Percentiles rank a stretch among this genome's conserved stretches.
Conservation (phyloP, 2,329 filamentous ascomycete species). For the Leptodontidium sp. region DNA sequence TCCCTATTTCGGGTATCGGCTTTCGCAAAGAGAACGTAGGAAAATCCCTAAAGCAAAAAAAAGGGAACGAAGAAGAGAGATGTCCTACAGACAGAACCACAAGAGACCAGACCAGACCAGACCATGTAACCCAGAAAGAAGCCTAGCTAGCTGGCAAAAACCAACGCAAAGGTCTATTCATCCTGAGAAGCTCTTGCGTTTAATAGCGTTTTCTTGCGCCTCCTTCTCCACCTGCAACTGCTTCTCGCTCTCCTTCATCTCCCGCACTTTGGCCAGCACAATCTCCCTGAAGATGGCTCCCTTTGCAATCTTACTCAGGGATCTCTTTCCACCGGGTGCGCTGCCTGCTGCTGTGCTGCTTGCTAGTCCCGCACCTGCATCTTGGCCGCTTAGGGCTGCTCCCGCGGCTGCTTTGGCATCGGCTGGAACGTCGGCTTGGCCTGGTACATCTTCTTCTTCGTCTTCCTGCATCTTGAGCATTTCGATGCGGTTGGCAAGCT, state of each 20-base stretch:
- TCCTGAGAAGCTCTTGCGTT: slow-evolving; percentile 33
- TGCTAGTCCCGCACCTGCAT: slow-evolving; percentile 27
- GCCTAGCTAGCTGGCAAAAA: not conserved
- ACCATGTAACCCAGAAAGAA: not conserved
- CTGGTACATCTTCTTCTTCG: slow-evolving; percentile 78
- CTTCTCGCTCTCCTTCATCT: slow-evolving; percentile 85
- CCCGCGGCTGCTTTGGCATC: slow-evolving; percentile 64
- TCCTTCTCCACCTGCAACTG: slow-evolving; percentile 68
- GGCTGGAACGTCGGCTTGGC: slow-evolving; percentile 66
- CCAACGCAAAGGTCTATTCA: not conserved
- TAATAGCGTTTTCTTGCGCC: slow-evolving; percentile 43
- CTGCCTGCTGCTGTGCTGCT: slow-evolving; percentile 28
- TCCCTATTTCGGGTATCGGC: slow-evolving; percentile 34
- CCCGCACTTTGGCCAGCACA: slow-evolving; percentile 89
- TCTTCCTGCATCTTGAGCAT: slow-evolving; percentile 93
- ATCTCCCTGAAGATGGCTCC: slow-evolving; percentile 91
- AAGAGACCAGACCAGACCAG: not conserved
- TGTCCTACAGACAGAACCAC: not conserved
- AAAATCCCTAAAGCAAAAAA: not conserved
- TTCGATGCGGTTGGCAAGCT: slow-evolving; percentile 94
- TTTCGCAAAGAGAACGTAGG: slow-evolving; percentile 18
- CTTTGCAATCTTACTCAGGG: slow-evolving; percentile 60
- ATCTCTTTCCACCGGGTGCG: slow-evolving; percentile 49
- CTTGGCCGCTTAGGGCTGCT: slow-evolving; percentile 43
- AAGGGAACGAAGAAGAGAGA: slow-evolving; percentile 4